Conservation (phyloP, 2,329 filamentous ascomycete species). For the Furcasterigmium sp. region DNA sequence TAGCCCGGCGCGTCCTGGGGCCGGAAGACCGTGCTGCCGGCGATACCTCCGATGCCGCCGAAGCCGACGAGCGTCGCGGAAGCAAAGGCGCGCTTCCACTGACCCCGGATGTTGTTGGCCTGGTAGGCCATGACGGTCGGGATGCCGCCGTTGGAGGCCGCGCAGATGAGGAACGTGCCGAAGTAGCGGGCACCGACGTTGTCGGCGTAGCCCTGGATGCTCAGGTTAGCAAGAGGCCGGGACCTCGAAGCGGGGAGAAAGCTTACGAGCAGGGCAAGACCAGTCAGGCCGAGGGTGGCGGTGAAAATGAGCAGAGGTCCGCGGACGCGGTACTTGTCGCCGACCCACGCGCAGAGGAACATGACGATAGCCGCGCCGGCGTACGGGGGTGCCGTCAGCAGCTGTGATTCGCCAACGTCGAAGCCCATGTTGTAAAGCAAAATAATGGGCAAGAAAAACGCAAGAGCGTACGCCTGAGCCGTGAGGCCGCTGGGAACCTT, state of each 20-base stretch:
- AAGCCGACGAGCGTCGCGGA: slow-evolving; percentile 9
- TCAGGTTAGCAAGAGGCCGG: slow-evolving; percentile 46
- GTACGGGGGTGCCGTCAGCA: slow-evolving; percentile 54
- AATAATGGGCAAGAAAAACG: slow-evolving; percentile 54
- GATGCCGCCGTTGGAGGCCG: slow-evolving; percentile 4
- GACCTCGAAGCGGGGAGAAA: slow-evolving; percentile 45
- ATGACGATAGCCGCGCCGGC: slow-evolving; percentile 58
- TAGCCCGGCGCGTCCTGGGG: slow-evolving; percentile 7
- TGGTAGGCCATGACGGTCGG: slow-evolving; percentile 10
- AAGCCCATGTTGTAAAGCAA: slow-evolving; percentile 29
- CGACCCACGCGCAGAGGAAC: slow-evolving; percentile 55
- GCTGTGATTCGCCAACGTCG: slow-evolving; percentile 33
- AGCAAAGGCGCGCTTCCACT: slow-evolving; percentile 11
- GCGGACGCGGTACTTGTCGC: slow-evolving; percentile 57
- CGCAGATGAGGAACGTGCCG: slow-evolving; percentile 51
- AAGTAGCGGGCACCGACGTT: slow-evolving; percentile 57
- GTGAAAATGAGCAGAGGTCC: slow-evolving; percentile 58
- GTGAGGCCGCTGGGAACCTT: background rate
- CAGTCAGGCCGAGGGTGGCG: slow-evolving; percentile 46
- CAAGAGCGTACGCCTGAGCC: slow-evolving; percentile 30
- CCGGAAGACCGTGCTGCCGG: slow-evolving; percentile 11
- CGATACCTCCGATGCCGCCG: slow-evolving; percentile 11
- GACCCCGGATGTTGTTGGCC: slow-evolving; percentile 12
- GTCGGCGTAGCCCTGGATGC: slow-evolving; percentile 42
- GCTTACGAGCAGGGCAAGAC: background rate